Base-by-base conservation (phyloP, 1,284 basidiomycete species). In the Ustilago crameri region DNA sequence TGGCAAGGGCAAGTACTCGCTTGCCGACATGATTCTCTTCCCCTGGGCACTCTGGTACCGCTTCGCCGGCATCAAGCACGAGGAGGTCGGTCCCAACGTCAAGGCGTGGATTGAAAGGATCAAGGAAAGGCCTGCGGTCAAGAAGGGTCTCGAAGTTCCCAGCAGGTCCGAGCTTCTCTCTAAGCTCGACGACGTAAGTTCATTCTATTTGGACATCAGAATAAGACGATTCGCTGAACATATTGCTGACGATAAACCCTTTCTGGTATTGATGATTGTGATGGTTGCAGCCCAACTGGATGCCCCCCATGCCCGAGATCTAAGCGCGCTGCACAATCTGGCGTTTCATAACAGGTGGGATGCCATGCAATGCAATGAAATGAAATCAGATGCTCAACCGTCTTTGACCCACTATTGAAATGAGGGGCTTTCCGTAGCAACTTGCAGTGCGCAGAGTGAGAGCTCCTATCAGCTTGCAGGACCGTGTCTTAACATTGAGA, bases 11-110 rank as follows among this genome's bases (percentile, higher is more conserved):
- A 75, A 77, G 47, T 77, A 73, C 60, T 65, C 64, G 18, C 56
- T 79, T 18, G 75, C 76, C 20, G 76, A 78, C 51, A 70, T 73
- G 37, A 60, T 73, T 48, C 45, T 23, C 41, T 79, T 61, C 51
- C 68, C 71, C 18, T 79, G 76, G 76, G 64, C 59, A 1, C 47
- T 61, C 7, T 65, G 63, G 54, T 58, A 54, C 45, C 62, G 60
- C 1, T 63, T 64, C 32, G 60, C 63, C 9, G 68, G 67, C 7
- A 54, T 71, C 44, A 30, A 30, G 26, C n/a, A 61, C 37, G 63
- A 75, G 10, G 50, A 70, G 9, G 52, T 75, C 12, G 62, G 62
- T 2, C 67, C 59, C 24, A 58, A 60, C 34, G 72, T 75, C 38
- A 59, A 64, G 30, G 64, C 60, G 12, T 75, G 64, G 63, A 58